Evolutionary conservation across 2,329 filamentous ascomycete genomes (phyloP), one percentile per base, ranked within the genome.

Genomic region (Sphaceloma murrayae): DNA sequence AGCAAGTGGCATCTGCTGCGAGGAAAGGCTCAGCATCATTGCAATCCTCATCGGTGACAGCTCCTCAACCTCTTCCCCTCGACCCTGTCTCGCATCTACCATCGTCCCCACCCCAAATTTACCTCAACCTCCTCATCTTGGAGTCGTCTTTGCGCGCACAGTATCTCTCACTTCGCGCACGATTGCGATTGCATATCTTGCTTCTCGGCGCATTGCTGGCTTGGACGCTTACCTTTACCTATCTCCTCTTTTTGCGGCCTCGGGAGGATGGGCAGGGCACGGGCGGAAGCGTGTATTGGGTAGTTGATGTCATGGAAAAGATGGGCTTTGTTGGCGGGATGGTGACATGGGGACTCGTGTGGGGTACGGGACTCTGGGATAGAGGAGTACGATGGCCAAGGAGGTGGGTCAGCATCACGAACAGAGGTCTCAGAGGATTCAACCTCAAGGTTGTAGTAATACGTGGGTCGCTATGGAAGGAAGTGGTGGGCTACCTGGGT

Each of bases 281-380:
- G 4, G 91, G 91, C 43, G 89, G 91, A 22, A 89, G 82, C 10
- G 86, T 94, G 43, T 98, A 98, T 71, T 96, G 89, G 89, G 80
- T 93, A 19, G 77, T 96, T 3, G 89, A 96, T 57, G 85, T 84
- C 60, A 76, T 77, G 5, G 85, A 96, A 66, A 93, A 91, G 62
- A 77, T 98, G 43, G 89, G 85, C 56, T 82, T 95, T 58, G 84
- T 94, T 64, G 87, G 86, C 17, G 91, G 91, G 34, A 74, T 94
- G 48, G 81, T 95, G 48, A 95, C 88, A 0, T 82, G 78, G 26
- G 73, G 87, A 32, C 70, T 98, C 26, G 81, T 96, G 53, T 95
- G 88, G 85, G 88, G 80, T 11, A 95, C 89, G 0, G 91, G 91
- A 19, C 88, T 95, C 62, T 98, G 89, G 84, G 89, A 96, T 58